These are phyloP conservation scores for Metschnikowia aberdeeniae DNA, from an alignment of 805 yeast genomes.

Conservation along the genomic window DNA sequence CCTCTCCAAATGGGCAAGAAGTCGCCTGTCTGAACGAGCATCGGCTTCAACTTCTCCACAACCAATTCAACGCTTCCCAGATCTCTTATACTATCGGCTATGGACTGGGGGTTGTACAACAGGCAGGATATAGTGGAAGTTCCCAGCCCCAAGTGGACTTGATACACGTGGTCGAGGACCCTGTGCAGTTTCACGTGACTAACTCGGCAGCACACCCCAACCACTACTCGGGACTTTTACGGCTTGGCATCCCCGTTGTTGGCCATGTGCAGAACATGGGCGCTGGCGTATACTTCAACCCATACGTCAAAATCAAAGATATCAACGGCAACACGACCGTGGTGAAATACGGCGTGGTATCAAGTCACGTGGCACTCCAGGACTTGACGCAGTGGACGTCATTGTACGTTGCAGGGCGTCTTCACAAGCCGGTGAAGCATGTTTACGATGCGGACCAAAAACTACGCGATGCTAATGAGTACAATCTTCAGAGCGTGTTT, in stretches of 20 bases:
- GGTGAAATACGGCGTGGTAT: constrained; percentile 85
- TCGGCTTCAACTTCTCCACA: constrained; percentile 8
- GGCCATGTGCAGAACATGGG: constrained; percentile 63
- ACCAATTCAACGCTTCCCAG: constrained; percentile 44
- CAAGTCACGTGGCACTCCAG: constrained; percentile 51
- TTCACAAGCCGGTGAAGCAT: constrained; percentile 89
- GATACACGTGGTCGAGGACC: constrained; percentile 74
- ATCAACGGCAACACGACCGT: constrained; percentile 30
- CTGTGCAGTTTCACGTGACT: constrained; percentile 69
- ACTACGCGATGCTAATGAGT: constrained; percentile 63
- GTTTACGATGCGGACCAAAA: constrained; percentile 52
- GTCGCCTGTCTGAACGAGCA: background rate
- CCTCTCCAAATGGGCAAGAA: background rate
- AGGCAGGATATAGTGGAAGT: constrained; percentile 38
- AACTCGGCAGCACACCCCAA: constrained; percentile 63
- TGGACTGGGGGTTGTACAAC: constrained; percentile 91
- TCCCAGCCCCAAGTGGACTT: constrained; percentile 74
- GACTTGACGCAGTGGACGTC: constrained; percentile 86
- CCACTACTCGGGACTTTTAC: constrained; percentile 72
- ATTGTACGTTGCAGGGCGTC: constrained; percentile 83
- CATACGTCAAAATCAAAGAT: constrained; percentile 62
- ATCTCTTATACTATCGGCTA: constrained; percentile 83
- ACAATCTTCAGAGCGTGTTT: constrained; percentile 74
- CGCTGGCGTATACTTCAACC: constrained; percentile 93
- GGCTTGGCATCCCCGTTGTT: constrained; percentile 34